Evolutionary conservation across 768 basidiomycete genomes (phyloP).

Genomic region (Mycena venus): DNA sequence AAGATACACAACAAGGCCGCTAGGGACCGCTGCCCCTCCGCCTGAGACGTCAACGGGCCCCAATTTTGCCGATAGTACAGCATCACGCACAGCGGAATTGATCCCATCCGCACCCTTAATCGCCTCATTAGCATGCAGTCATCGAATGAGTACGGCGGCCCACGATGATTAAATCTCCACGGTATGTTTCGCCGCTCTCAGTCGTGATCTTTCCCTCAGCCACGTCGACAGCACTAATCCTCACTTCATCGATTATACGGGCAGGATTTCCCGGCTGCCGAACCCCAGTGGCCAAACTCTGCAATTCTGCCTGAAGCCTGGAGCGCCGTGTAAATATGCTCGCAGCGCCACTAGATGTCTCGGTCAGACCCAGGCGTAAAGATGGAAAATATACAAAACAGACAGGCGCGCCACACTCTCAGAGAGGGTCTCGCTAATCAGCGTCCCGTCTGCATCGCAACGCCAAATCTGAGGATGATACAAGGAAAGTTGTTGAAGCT

Average conservation of each 20-base stretch:
- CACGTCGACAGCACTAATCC: conserved; percentile 22
- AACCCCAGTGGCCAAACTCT: conserved; percentile 15
- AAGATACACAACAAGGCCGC: conserved; percentile 27
- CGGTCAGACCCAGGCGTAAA: not conserved
- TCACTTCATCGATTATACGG: conserved; percentile 26
- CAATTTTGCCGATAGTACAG: conserved; percentile 11
- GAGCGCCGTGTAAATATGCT: conserved; percentile 32
- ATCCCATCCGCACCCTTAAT: conserved; percentile 30
- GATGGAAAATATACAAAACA: not conserved
- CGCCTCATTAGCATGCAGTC: too few species aligned
- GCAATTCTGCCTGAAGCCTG: conserved; percentile 24
- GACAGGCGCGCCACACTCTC: conserved; percentile 24
- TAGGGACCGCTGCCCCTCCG: conserved; percentile 20
- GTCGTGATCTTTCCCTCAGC: conserved; percentile 18
- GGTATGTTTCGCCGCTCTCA: conserved; percentile 16
- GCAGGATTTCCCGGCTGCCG: conserved; percentile 26
- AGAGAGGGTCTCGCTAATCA: not conserved
- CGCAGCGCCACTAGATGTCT: conserved; percentile 6
- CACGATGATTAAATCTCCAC: conserved; percentile 30
- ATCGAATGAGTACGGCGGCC: not conserved
- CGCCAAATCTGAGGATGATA: conserved; percentile 11
- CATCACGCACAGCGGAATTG: conserved; percentile 31
- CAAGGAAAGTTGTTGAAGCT: too few species aligned
- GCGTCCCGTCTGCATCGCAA: conserved; percentile 5
- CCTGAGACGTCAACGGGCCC: conserved; percentile 5